Percentiles rank a stretch among this genome's conserved stretches.
phyloP scores from a whole-genome alignment of 805 yeast species.

The Saccharomycopsis sp. region DNA sequence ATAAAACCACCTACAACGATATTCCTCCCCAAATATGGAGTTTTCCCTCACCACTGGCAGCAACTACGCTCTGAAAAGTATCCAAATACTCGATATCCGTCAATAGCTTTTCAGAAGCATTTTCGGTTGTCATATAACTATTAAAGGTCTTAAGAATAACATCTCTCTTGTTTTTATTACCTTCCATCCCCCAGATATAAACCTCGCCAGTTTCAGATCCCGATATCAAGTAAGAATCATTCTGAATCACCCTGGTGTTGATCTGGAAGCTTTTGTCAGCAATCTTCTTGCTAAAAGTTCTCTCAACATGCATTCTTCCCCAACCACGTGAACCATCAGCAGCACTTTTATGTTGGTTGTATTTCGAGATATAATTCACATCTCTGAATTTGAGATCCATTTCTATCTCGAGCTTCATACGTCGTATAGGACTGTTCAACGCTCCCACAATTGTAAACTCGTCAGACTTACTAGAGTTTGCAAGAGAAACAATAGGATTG shows the following conservation, averaged over 20 bases:
- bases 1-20: too few species aligned
- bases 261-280: slow-evolving; percentile 11
- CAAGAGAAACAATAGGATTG: slow-evolving; percentile 8
- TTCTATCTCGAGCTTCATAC: not conserved
- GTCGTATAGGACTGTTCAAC: not conserved
- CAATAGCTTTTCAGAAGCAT: slow-evolving; percentile 8
- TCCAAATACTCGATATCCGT: slow-evolving; percentile 1
- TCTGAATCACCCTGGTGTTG: slow-evolving; percentile 1
- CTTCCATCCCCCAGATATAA: slow-evolving; percentile 10
- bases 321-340: not conserved
- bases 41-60: slow-evolving; percentile 16
- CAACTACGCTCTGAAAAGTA: slow-evolving; percentile 1
- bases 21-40: slow-evolving; percentile 16
- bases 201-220: slow-evolving; percentile 21
- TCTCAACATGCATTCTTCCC: not conserved
- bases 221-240: slow-evolving; percentile 8
- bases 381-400: not conserved
- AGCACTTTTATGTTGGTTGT: slow-evolving; percentile 4
- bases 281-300: slow-evolving; percentile 1
- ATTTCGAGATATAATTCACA: slow-evolving; percentile 5
- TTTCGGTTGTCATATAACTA: slow-evolving; percentile 14
- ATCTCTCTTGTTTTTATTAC: not conserved
- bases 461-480: not conserved
- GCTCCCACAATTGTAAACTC: slow-evolving; percentile 8
- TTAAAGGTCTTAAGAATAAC: slow-evolving; percentile 15